Evolutionary conservation across 176 grass and related monocot species (phyloP).

Genomic region (Echinochloa phyllopogon): DNA sequence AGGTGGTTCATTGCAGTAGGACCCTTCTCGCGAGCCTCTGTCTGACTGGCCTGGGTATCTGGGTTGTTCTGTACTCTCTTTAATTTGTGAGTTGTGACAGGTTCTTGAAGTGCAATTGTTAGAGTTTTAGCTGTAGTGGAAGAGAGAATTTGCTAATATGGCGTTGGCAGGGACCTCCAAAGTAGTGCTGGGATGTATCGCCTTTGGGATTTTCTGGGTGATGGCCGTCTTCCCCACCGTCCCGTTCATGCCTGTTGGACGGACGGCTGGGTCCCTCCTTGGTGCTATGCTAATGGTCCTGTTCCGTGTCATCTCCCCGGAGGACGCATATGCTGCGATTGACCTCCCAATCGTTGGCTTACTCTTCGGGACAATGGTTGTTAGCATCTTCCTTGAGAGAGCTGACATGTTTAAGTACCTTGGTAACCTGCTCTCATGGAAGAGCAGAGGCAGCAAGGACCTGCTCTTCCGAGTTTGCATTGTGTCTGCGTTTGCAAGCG

Average conservation of each 20-base stretch:
- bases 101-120: conserved; percentile 64
- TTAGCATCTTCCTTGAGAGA: conserved; percentile 73
- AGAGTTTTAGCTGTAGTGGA: conserved; percentile 48
- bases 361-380: conserved; percentile 83
- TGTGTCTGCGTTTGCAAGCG: conserved; percentile 66
- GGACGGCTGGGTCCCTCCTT: conserved; percentile 80
- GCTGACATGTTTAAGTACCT: conserved; percentile 83
- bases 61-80: conserved; percentile 39
- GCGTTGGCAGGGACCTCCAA: conserved; percentile 63
- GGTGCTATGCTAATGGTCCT: conserved; percentile 81
- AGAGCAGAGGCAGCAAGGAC: conserved; percentile 73
- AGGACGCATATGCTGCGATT: conserved; percentile 70
- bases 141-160: conserved; percentile 58
- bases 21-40: conserved; percentile 5
- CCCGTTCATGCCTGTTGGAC: conserved; percentile 76
- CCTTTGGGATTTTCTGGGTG: conserved; percentile 84
- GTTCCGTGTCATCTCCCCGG: conserved; percentile 68
- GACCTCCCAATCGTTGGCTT: conserved; percentile 79
- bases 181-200: conserved; percentile 78
- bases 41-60: conserved; percentile 46
- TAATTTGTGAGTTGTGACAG: conserved; percentile 31
- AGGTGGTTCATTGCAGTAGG: conserved; percentile 1
- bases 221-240: conserved; percentile 81
- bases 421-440: conserved; percentile 70
- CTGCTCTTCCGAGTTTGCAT: conserved; percentile 73